These are phyloP conservation scores for Chalciporus chontae DNA, from an alignment of 768 basidiomycete species.

Conservation along the genomic window DNA sequence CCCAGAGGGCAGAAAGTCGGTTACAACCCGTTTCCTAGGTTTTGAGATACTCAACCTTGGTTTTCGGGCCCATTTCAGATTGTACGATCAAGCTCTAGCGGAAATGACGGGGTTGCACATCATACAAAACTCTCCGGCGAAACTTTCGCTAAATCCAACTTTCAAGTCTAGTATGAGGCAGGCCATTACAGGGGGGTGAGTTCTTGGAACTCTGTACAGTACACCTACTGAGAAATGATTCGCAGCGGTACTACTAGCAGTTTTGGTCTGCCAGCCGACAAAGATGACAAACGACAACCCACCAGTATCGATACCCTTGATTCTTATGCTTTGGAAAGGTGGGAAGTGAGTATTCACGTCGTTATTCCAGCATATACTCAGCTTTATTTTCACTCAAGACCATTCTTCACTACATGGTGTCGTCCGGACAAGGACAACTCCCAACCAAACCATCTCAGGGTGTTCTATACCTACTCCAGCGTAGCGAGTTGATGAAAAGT, in stretches of 20 bases:
- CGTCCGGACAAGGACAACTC: constrained; percentile 76
- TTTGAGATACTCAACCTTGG: constrained; percentile 1
- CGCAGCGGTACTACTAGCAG: constrained; percentile 70
- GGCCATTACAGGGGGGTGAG: constrained; percentile 86
- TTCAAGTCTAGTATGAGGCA: constrained; percentile 80
- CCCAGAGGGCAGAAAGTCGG: constrained; percentile 68
- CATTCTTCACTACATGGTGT: constrained; percentile 97
- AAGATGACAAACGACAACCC: constrained; percentile 56
- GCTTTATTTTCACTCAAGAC: constrained; percentile 47
- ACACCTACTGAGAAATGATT: constrained; percentile 3
- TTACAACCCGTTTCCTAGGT: constrained; percentile 3
- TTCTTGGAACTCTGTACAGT: constrained; percentile 8
- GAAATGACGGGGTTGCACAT: constrained; percentile 71
- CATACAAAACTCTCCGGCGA: constrained; percentile 53
- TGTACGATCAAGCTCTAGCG: constrained; percentile 65
- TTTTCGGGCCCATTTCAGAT: constrained; percentile 37
- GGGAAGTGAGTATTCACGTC: constrained; percentile 63
- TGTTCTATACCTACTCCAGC: constrained; percentile 78
- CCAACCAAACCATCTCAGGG: constrained; percentile 76
- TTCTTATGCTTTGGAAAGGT: constrained; percentile 78
- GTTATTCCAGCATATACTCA: not conserved
- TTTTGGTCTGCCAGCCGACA: constrained; percentile 76
- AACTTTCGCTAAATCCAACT: constrained; percentile 64
- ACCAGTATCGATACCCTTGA: constrained; percentile 64
- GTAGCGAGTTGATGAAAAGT: constrained; percentile 82